Percentiles rank a stretch among this genome's conserved stretches.
Conservation (phyloP, 345 rosid genomes). For the Geranium rotundifolium region DNA sequence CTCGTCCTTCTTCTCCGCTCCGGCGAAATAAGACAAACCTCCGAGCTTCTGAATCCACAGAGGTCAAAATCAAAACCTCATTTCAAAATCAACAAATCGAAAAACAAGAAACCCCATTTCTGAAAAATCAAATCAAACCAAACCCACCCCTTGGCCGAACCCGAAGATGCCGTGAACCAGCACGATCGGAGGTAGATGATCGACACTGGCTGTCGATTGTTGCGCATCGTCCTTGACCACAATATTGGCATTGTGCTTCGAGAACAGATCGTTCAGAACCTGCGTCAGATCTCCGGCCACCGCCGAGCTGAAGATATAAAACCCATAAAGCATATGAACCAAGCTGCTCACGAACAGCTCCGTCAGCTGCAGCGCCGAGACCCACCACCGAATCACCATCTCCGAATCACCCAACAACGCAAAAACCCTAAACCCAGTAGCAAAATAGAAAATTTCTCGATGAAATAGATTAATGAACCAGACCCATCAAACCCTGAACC, state of each 20-base stretch:
- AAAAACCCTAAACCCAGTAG: not conserved
- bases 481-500: too few species aligned
- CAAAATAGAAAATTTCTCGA: not conserved
- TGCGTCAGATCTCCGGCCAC: constrained; percentile 79
- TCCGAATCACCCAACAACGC: not conserved
- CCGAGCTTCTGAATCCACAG: constrained; percentile 52
- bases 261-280: constrained; percentile 36
- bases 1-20: constrained; percentile 95
- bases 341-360: constrained; percentile 72
- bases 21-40: constrained; percentile 86
- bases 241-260: constrained; percentile 34
- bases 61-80: constrained; percentile 2
- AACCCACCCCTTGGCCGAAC: constrained; percentile 83
- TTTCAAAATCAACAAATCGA: not conserved
- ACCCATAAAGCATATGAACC: constrained; percentile 65
- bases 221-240: constrained; percentile 12
- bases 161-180: constrained; percentile 97
- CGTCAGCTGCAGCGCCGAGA: constrained; percentile 48
- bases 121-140: not conserved
- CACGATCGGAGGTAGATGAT: constrained; percentile 72
- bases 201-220: constrained; percentile 14
- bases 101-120: not conserved
- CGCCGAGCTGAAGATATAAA: constrained; percentile 81
- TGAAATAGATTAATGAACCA: too few species aligned
- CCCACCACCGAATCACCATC: constrained; percentile 12